phyloP scores from a whole-genome alignment of 1,284 basidiomycete genomes.

The Naganishia liquefaciens region DNA sequence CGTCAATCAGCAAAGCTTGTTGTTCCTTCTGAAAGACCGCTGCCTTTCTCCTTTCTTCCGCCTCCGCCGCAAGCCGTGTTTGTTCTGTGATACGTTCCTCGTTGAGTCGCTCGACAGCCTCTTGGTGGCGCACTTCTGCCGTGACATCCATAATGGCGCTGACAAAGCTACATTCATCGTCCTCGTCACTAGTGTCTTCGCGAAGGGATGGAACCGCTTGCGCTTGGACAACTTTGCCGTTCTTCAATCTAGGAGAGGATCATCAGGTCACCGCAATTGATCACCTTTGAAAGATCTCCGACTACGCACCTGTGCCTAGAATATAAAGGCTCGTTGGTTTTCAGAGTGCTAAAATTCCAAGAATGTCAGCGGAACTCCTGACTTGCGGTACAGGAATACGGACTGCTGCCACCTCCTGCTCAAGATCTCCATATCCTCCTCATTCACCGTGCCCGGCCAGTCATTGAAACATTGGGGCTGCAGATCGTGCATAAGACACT shows the following conservation, averaged over 20 bases:
- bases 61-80: constrained; percentile 15
- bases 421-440: constrained; percentile 9
- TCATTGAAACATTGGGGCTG: background rate
- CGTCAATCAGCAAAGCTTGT: constrained; percentile 28
- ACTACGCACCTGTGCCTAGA: constrained; percentile 16
- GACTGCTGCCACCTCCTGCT: constrained; percentile 15
- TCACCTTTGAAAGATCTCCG: background rate
- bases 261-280: background rate
- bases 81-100: constrained; percentile 25
- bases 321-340: background rate
- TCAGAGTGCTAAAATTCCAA: background rate
- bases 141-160: constrained; percentile 31
- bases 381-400: background rate
- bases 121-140: constrained; percentile 17
- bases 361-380: background rate
- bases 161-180: constrained; percentile 15
- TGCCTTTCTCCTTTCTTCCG: constrained; percentile 28
- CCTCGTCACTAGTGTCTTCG: too few species aligned
- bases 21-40: constrained; percentile 33
- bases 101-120: constrained; percentile 17
- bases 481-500: constrained; percentile 23
- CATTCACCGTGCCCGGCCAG: constrained; percentile 1
- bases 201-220: constrained; percentile 8
- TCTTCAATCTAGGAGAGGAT: constrained; percentile 26
- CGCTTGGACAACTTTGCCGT: constrained; percentile 22